Evolutionary conservation across 2,329 filamentous ascomycete genomes (phyloP), one percentile per base, ranked within the genome.

Genomic region (Cytospora piceae): DNA sequence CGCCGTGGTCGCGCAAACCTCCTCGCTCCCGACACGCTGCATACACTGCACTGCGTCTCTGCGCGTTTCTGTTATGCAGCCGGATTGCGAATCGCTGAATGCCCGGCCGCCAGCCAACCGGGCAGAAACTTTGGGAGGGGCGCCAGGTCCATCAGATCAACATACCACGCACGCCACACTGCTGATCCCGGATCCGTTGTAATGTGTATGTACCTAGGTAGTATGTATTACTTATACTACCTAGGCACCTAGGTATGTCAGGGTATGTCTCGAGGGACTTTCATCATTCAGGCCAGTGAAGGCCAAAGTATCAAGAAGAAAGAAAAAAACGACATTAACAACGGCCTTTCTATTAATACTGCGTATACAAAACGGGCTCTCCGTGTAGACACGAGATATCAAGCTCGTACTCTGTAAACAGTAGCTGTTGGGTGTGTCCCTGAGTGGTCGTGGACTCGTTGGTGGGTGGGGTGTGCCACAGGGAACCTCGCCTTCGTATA

Each of bases 401-500:
- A 49, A 49, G 11, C 46, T 24, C 46, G 46, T 49, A 49, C 27
- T 9, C n/a, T 39, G 54, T 57, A 32, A 57, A 37, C 31, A 58
- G 34, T n/a, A 39, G 6, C 31, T 14, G 20, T 27, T 20, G 14
- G 24, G 17, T 7, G 8, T 39, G 14, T 5, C 27, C 27, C 27
- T 53, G 12, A 14, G 37, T 29, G 4, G 22, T 29, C 12, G 24
- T 27, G 7, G 24, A 20, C 51, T 53, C 32, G 22, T 37, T 58
- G 37, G 34, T 12, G 22, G 42, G 29, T 32, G 42, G 46, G 37
- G 63, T 32, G 42, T 22, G 63, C 59, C 22, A 57, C 61, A 68
- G 49, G 65, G 63, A 58, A 65, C 63, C 63, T 65, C 34, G 61
- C 59, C 60, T 69, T 67, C 63, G 64, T 66, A 68, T 64, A 59